Evolutionary conservation across 768 basidiomycete species (phyloP), one percentile per base, ranked within the genome.

Genomic region (Leccinum subtestaceum): DNA sequence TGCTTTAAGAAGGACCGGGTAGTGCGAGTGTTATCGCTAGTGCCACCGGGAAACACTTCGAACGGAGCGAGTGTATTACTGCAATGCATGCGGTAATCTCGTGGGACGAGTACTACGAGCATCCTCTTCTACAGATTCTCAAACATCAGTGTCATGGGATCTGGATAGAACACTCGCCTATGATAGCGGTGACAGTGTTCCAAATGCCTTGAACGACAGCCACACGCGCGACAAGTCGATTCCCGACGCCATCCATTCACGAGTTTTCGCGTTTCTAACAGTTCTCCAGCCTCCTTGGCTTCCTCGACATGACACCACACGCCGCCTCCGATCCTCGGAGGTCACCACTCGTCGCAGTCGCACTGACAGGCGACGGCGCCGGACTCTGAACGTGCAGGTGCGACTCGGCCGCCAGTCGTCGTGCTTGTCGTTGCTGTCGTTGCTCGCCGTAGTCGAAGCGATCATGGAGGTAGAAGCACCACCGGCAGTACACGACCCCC

Each of bases 141-240:
- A 50, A 46, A 31, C 32, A 57, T 19, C 60, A 32, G 50, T 0
- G 38, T 36, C 15, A 58, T 50, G 3, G 10, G 19, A 29, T 29
- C 4, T 19, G 5, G 43, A 8, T 11, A 4, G 25, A 43, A 15
- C 12, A 66, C 76, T 49, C 62, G 86, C 95, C 89, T 76, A 84
- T 81, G 12, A 84, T 68, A 5, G 87, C 91, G 72, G 89, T 79
- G n/a, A 84, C 76, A 27, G 83, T 81, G 57, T 85, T 79, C 73
- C 86, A 88, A 7, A 95, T 78, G 0, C 93, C 95, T 64, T 89
- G 84, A 1, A 87, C 87, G 15, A 89, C 73, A 48, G 80, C 76
- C 1, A 92, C 77, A 6, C 81, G 81, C 0, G 88, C 89, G 5
- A 77, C 74, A 13, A 91, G 74, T 43, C 83, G 76, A 47, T 76